Percentiles rank a stretch among this genome's conserved stretches.
phyloP scores from a whole-genome alignment of 2,329 filamentous ascomycete genomes.

The Calonectria hawksworthii region DNA sequence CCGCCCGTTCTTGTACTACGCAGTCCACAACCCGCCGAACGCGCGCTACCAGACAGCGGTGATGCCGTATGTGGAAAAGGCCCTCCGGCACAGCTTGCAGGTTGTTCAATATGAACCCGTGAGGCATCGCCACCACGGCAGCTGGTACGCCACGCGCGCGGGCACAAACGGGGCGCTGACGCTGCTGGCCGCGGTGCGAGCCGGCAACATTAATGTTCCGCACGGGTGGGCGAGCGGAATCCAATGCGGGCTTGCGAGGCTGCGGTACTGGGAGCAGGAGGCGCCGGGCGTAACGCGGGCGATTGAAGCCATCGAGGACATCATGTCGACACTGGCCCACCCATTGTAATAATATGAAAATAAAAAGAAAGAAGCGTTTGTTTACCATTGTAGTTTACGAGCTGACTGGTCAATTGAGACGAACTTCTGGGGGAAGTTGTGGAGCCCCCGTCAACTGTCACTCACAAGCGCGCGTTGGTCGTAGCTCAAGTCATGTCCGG shows the following conservation, averaged over 20 bases:
- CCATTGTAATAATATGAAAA: neutral
- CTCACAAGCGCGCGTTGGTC: neutral
- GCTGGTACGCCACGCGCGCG: constrained; percentile 43
- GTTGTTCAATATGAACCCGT: neutral
- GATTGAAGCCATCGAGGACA: constrained; percentile 9
- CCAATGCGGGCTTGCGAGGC: neutral
- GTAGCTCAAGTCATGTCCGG: neutral
- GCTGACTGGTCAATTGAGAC: neutral
- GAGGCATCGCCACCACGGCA: constrained; percentile 43
- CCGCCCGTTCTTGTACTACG: constrained; percentile 17
- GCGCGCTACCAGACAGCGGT: constrained; percentile 33
- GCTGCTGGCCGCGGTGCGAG: neutral
- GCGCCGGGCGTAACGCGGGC: constrained; percentile 10
- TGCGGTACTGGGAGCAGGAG: constrained; percentile 21
- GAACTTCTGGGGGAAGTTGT: neutral
- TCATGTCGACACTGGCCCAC: neutral
- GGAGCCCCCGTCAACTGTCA: neutral
- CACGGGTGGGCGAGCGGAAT: constrained; percentile 1
- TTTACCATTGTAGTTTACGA: no score
- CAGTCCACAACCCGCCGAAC: constrained; percentile 23
- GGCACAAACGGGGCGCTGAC: constrained; percentile 7
- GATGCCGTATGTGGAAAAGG: constrained; percentile 31
- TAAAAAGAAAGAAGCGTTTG: neutral
- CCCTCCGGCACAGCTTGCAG: neutral
- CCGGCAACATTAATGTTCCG: neutral